Evolutionary conservation across 2,329 filamentous ascomycete species (phyloP), one percentile per base, ranked within the genome.

Genomic region (Blastomyces emzantsi): DNA sequence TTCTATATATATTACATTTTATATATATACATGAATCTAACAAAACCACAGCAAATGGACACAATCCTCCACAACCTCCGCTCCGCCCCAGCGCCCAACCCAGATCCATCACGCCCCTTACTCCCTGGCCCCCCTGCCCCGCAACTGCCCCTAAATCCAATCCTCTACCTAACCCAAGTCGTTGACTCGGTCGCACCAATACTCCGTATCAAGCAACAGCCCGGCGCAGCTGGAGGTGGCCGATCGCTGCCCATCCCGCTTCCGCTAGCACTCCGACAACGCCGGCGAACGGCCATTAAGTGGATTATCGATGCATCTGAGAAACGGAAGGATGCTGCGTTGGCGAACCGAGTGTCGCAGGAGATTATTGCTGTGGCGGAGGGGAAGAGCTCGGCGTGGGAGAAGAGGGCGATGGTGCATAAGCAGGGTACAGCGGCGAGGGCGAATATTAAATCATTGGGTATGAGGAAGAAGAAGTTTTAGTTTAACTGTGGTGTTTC

Each of bases 181-280:
- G 87, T 99, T 71, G 94, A 99, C 81, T 95, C 90, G 11, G 88
- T 99, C 30, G 90, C 92, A 1, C 94, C 94, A 11, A 83, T 99
- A 19, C 81, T 99, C 72, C 88, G 89, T 68, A 87, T 99, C 72
- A 85, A 87, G 62, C 83, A 84, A 66, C 84, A 91, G 70, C 86
- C 86, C 71, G 92, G 91, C 69, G 85, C 89, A 45, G 90, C 89
- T 0, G 93, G 93, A 77, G 94, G 94, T 80, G 94, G 94, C 76
- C 83, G 85, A 45, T 85, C 90, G 15, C 83, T 97, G 64, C 90
- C 93, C 63, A 83, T 97, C 45, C 94, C 94, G 0, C 81, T 87
- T 28, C 93, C 94, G 1, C 81, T 97, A 25, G 80, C 82, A 1
- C 78, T 88, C 67, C 84, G 91, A 65, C 89, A 95, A 75, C 84